Evolutionary conservation across 2,329 filamentous ascomycete species (phyloP).

Genomic region (Mycocentrospora acerina): DNA sequence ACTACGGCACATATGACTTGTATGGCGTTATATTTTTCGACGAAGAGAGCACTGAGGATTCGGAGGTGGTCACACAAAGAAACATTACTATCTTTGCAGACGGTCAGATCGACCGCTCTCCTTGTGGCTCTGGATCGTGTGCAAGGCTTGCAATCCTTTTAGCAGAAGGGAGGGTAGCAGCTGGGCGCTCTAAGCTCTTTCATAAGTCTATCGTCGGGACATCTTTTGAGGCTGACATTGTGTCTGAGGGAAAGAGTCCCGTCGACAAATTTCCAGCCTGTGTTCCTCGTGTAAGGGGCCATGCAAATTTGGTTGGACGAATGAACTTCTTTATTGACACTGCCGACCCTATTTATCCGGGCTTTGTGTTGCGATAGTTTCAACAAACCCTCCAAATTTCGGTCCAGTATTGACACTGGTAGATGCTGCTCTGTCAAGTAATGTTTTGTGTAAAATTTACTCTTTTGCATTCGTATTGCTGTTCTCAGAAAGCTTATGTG

Average conservation of each 20-base stretch:
- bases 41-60: constrained; percentile 2
- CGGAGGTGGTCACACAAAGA: constrained; percentile 3
- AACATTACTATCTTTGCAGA: constrained; percentile 13
- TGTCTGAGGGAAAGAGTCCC: constrained; percentile 4
- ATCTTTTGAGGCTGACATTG: constrained; percentile 7
- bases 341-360: constrained; percentile 5
- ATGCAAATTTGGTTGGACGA: constrained; percentile 8
- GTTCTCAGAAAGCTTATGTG: too few relatives aligned
- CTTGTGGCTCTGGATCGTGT: constrained; percentile 14
- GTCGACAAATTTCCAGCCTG: constrained; percentile 9
- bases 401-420: too few relatives aligned
- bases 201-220: constrained; percentile 18
- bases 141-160: constrained; percentile 9
- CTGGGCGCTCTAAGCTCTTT: constrained; percentile 6
- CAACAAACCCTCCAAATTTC: too few relatives aligned
- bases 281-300: constrained; percentile 8
- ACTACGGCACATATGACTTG: constrained; percentile 7
- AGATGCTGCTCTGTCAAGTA: too few relatives aligned
- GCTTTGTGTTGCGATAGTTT: constrained; percentile 3
- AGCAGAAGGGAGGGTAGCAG: constrained; percentile 5
- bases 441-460: too few relatives aligned
- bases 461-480: too few relatives aligned
- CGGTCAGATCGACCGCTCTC: constrained; percentile 11
- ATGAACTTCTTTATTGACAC: constrained; percentile 13
- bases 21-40: constrained; percentile 10